These are phyloP conservation scores for Mortierella sp. DNA, from an alignment of 371 early-diverging fungal genomes.

Conservation along the genomic window DNA sequence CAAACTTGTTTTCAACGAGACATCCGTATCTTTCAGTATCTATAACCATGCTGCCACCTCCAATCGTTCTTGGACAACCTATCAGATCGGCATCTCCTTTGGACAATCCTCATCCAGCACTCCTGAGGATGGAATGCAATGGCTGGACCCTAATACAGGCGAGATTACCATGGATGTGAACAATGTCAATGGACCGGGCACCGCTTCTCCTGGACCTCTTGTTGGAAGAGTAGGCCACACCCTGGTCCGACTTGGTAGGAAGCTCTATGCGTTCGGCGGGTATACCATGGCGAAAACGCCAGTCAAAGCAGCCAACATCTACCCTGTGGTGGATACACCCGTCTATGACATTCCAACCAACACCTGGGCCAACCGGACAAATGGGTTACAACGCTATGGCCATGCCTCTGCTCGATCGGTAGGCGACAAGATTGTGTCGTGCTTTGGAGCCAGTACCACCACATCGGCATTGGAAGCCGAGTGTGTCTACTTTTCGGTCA, in stretches of 20 bases:
- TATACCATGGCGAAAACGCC: background rate
- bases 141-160: constrained; percentile 26
- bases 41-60: constrained; percentile 30
- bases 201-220: background rate
- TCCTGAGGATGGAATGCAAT: constrained; percentile 10
- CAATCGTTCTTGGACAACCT: background rate
- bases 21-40: background rate
- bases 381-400: constrained; percentile 19
- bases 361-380: constrained; percentile 15
- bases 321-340: constrained; percentile 17
- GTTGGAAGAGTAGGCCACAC: constrained; percentile 12
- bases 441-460: constrained; percentile 23
- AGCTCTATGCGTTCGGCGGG: constrained; percentile 35
- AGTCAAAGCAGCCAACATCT: too few relatives aligned
- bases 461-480: background rate
- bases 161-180: background rate
- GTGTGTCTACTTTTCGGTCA: constrained; percentile 22
- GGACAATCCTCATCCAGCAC: constrained; percentile 4
- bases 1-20: constrained; percentile 14
- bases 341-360: constrained; percentile 11
- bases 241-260: constrained; percentile 26
- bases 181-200: background rate
- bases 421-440: constrained; percentile 19
- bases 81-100: constrained; percentile 23
- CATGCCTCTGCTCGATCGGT: constrained; percentile 32